Conservation (phyloP, 1,139 yeast genomes). For the Kodamaea suecica region DNA sequence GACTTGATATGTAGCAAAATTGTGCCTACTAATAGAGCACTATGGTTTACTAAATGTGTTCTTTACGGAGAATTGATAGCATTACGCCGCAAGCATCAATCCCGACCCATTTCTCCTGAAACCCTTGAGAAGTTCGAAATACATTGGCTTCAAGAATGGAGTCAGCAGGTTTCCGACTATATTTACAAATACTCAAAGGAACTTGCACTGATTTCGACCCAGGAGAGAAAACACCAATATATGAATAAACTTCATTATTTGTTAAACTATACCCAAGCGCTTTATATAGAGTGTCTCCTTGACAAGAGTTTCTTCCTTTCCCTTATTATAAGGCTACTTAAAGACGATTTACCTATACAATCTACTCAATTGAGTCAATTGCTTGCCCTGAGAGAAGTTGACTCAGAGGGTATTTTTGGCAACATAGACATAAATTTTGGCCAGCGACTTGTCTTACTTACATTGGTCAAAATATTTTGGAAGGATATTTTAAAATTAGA, state of each 20-base stretch:
- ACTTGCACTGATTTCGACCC: constrained; percentile 23
- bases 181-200: constrained; percentile 51
- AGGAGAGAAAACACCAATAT: constrained; percentile 44
- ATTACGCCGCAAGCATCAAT: constrained; percentile 48
- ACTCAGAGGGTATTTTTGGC: constrained; percentile 2
- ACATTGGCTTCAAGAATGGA: constrained; percentile 85
- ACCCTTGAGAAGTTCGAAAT: constrained; percentile 40
- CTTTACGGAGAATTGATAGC: constrained; percentile 77
- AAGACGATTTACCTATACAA: constrained; percentile 49
- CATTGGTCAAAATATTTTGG: constrained; percentile 72
- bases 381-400: constrained; percentile 14
- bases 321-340: constrained; percentile 59
- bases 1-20: constrained; percentile 66
- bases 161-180: constrained; percentile 68
- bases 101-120: constrained; percentile 14
- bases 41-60: constrained; percentile 89
- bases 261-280: constrained; percentile 54
- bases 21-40: constrained; percentile 73
- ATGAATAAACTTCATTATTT: constrained; percentile 55
- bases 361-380: neutral
- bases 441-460: constrained; percentile 42
- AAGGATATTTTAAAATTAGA: constrained; percentile 53
- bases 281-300: constrained; percentile 66
- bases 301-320: constrained; percentile 60
- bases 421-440: constrained; percentile 33